These are phyloP conservation scores for Xylariaceae sp. DNA, from an alignment of 2,329 filamentous ascomycete genomes.

Conservation along the genomic window DNA sequence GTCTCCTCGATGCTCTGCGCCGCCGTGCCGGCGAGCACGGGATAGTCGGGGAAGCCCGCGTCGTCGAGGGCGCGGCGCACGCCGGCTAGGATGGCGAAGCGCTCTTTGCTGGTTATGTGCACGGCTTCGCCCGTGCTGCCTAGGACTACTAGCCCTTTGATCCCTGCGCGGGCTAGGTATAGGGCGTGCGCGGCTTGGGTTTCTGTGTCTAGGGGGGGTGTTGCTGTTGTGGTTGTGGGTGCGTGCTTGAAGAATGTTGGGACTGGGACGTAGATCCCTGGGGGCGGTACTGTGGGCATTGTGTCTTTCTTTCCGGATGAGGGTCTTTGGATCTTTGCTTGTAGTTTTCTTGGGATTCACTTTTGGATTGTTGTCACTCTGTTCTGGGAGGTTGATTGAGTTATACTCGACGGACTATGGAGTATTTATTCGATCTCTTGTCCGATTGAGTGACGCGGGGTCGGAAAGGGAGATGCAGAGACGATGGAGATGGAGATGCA, in stretches of 20 bases:
- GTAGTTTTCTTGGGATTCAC: background rate
- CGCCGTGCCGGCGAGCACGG: constrained; percentile 56
- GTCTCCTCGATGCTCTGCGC: constrained; percentile 60
- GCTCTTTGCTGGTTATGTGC: constrained; percentile 54
- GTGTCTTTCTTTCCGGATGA: background rate
- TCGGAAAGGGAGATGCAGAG: constrained; percentile 11
- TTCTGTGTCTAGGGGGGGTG: constrained; percentile 52
- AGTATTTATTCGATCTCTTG: too few relatives aligned
- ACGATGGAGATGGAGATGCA: constrained; percentile 9
- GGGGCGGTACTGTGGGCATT: constrained; percentile 36
- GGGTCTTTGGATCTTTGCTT: background rate
- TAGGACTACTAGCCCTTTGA: constrained; percentile 57
- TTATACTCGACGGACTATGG: too few relatives aligned
- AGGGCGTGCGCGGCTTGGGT: constrained; percentile 56
- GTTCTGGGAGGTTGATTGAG: too few relatives aligned
- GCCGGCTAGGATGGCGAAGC: constrained; percentile 49
- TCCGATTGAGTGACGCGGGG: constrained; percentile 20
- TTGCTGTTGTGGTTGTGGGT: constrained; percentile 40
- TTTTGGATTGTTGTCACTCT: too few relatives aligned
- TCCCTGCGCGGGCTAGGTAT: constrained; percentile 55
- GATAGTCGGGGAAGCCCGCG: constrained; percentile 54
- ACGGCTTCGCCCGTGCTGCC: constrained; percentile 62
- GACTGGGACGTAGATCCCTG: constrained; percentile 54
- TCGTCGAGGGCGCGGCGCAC: constrained; percentile 52
- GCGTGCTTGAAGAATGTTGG: constrained; percentile 56